Percentiles rank a stretch among this genome's conserved stretches.
Conservation (phyloP, 257 asterid species). For the Penstemon davidsonii region DNA sequence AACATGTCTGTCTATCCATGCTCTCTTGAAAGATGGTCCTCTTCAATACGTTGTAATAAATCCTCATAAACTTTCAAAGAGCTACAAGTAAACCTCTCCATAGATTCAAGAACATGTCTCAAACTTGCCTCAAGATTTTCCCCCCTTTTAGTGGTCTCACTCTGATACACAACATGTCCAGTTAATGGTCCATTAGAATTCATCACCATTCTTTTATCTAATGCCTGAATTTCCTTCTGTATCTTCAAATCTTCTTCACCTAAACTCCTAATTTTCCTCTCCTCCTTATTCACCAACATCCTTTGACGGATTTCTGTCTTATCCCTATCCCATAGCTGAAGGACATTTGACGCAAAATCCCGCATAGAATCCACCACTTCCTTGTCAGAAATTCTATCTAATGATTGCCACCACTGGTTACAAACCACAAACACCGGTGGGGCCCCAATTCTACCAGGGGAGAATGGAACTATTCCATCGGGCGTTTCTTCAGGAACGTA, state of each 20-base stretch:
- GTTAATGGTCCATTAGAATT: constrained; percentile 51
- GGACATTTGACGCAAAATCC: constrained; percentile 62
- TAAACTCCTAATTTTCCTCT: constrained; percentile 70
- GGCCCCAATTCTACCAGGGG: constrained; percentile 96
- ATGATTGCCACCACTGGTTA: constrained; percentile 82
- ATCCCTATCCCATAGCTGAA: constrained; percentile 79
- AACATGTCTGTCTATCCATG: constrained; percentile 39
- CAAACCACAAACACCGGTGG: constrained; percentile 82
- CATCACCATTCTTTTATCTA: constrained; percentile 65
- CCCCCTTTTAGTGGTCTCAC: constrained; percentile 70
- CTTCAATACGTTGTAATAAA: constrained; percentile 72
- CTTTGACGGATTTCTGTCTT: constrained; percentile 69
- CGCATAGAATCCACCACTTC: constrained; percentile 83
- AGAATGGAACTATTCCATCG: constrained; percentile 83
- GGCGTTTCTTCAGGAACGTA: constrained; percentile 93
- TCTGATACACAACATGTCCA: constrained; percentile 73
- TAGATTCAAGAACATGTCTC: constrained; percentile 79
- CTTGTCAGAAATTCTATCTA: constrained; percentile 75
- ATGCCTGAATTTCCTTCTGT: constrained; percentile 81
- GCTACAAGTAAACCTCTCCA: constrained; percentile 70
- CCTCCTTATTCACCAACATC: constrained; percentile 70
- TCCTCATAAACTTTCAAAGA: constrained; percentile 79
- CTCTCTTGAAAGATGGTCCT: constrained; percentile 55
- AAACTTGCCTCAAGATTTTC: constrained; percentile 63
- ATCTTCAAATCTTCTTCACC: constrained; percentile 87